Evolutionary conservation across 306 rosid genomes (phyloP).

Genomic region (Leucaena leucocephala): DNA sequence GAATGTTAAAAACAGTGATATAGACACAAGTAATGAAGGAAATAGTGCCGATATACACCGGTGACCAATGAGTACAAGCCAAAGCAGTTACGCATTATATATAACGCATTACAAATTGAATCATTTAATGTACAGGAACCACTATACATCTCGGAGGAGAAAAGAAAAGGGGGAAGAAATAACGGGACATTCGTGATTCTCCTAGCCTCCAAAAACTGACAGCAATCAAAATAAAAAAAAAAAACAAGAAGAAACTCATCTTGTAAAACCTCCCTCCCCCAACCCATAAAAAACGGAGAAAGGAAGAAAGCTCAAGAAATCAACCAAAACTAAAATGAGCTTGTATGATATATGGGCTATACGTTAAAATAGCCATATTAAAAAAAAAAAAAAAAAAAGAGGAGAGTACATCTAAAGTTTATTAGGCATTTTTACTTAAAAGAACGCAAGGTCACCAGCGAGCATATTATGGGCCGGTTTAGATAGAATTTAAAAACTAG

Average conservation of each 20-base stretch:
- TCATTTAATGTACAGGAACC: constrained; percentile 43
- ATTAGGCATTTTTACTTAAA: no score
- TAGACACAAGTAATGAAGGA: background rate
- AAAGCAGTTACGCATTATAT: background rate
- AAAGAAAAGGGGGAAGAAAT: background rate
- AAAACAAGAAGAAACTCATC: background rate
- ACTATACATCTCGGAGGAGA: constrained; percentile 40
- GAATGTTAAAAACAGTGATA: background rate
- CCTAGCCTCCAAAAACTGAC: constrained; percentile 44
- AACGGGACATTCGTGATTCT: constrained; percentile 34
- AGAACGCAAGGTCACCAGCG: no score
- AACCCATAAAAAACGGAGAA: constrained; percentile 25
- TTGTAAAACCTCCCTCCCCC: constrained; percentile 7
- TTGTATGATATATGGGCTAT: background rate
- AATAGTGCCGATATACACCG: background rate
- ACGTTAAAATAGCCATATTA: no score
- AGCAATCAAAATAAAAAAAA: background rate
- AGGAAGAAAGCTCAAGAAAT: background rate
- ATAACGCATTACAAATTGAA: constrained; percentile 31
- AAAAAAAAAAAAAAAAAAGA: no score
- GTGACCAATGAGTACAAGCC: background rate
- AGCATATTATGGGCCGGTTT: no score
- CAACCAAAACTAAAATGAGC: constrained; percentile 45
- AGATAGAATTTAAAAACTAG: no score
- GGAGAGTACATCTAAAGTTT: no score